Base-by-base conservation (phyloP, 2,329 filamentous ascomycete genomes). In the Verticillium isaacii region DNA sequence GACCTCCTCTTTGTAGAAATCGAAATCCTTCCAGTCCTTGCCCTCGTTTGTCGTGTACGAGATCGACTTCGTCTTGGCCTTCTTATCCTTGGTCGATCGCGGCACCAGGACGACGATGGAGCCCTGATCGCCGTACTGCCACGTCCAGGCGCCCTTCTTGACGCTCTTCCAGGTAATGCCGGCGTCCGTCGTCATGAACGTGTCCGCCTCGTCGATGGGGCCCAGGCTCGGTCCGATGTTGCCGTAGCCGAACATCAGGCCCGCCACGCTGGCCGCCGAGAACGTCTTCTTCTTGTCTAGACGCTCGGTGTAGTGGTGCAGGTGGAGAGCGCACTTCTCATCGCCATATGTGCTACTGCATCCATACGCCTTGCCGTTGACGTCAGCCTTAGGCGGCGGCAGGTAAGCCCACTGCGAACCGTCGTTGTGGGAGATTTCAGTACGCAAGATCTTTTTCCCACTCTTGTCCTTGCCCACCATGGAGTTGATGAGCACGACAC, bases 301-400 rank as follows among this genome's bases (percentile, higher is more conserved):
- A 65, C 95, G 88, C 75, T 99, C 95, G 0, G 96, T 98, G 77
- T 96, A 99, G 61, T 94, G 92, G 73, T 99, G 96, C 41, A 99
- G 82, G 74, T 99, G 93, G 61, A 99, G 82, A 3, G 92, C 89
- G 73, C 96, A 99, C 61, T 88, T 84, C 23, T 87, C 81, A 56
- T 76, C 81, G 70, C 88, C 85, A 45, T 80, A 78, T 29, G 77
- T 77, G 63, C 82, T 82, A 58, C 79, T 82, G 78, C 95, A 98
- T 14, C 79, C 75, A 70, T 89, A 96, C 2, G 80, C 74, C 68
- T 94, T 91, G 67, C 86, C 87, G 34, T 95, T 86, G 0, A 84
- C 80, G 68, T 94, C 88, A 67, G 87, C 85, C 41, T 76, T 70
- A 0, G 93, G 94, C n/a, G 92, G 88, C 12, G 86, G 76, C 11